Conservation (phyloP, 2,329 filamentous ascomycete genomes). For the Scedosporium boydii region DNA sequence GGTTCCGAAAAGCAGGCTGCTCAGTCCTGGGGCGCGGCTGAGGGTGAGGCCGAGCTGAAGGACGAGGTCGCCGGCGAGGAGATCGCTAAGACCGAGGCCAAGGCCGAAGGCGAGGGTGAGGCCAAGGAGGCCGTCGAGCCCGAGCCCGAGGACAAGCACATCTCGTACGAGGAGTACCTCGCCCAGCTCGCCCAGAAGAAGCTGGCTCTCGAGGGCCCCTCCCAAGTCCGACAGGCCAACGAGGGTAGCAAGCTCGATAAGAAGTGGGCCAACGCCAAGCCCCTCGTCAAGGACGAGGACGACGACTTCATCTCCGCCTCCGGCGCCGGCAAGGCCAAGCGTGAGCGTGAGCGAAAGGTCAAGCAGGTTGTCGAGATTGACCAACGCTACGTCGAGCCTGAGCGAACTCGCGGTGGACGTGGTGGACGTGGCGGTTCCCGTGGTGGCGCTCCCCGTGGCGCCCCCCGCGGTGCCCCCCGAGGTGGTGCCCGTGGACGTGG, state of each 20-base stretch:
- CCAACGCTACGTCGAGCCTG: slow-evolving; percentile 67
- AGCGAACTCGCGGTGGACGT: slow-evolving; percentile 44
- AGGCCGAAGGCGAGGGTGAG: slow-evolving; percentile 45
- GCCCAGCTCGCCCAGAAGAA: slow-evolving; percentile 66
- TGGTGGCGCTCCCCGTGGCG: slow-evolving; percentile 34
- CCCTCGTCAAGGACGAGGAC: slow-evolving; percentile 52
- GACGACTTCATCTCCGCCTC: slow-evolving; percentile 71
- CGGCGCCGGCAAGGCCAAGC: slow-evolving; percentile 65
- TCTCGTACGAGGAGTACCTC: slow-evolving; percentile 85
- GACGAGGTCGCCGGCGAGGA: slow-evolving; percentile 88
- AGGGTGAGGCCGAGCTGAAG: slow-evolving; percentile 74
- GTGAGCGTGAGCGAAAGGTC: slow-evolving; percentile 83
- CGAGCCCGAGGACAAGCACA: slow-evolving; percentile 75
- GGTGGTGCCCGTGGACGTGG: slow-evolving; percentile 31
- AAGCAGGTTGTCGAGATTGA: slow-evolving; percentile 88
- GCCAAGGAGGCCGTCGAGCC: slow-evolving; percentile 33
- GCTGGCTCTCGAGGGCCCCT: slow-evolving; percentile 51
- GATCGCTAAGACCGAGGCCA: slow-evolving; percentile 78
- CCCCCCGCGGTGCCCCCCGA: slow-evolving; percentile 29
- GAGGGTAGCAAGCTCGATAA: slow-evolving; percentile 81
- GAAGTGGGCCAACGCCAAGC: slow-evolving; percentile 86
- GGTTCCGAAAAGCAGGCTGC: slow-evolving; percentile 80
- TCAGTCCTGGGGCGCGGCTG: slow-evolving; percentile 79
- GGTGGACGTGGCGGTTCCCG: slow-evolving; percentile 43
- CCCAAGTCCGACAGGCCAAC: slow-evolving; percentile 80